Conservation (phyloP, 2,329 filamentous ascomycete genomes). For the Monilinia aucupariae region DNA sequence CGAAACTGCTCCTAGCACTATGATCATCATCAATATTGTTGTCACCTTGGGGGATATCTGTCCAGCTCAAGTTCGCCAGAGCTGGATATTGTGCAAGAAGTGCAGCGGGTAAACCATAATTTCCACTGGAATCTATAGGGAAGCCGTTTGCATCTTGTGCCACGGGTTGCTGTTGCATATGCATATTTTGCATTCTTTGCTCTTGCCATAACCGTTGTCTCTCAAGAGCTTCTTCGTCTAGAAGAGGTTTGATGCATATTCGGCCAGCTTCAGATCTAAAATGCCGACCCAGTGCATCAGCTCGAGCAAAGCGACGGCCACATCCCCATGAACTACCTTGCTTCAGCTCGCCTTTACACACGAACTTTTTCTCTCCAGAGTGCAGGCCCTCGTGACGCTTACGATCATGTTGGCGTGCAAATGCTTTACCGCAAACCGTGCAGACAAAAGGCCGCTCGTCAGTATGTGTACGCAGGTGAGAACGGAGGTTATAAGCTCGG, state of each 20-base stretch:
- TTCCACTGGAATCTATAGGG: constrained; percentile 50
- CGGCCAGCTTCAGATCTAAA: constrained; percentile 94
- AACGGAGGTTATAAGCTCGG: constrained; percentile 90
- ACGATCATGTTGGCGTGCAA: constrained; percentile 92
- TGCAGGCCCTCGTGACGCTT: constrained; percentile 96
- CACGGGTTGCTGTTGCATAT: constrained; percentile 53
- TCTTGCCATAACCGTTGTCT: constrained; percentile 70
- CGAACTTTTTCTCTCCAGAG: constrained; percentile 97
- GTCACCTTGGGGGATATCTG: constrained; percentile 59
- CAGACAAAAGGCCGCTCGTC: constrained; percentile 97
- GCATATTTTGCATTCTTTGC: constrained; percentile 59
- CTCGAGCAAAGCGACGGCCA: constrained; percentile 85
- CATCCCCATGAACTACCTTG: constrained; percentile 85
- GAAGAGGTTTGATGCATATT: constrained; percentile 92
- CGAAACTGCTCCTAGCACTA: constrained; percentile 76
- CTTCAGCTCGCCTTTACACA: constrained; percentile 88
- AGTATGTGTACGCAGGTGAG: constrained; percentile 91
- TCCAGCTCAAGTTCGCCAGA: constrained; percentile 86
- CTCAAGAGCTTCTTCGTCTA: constrained; percentile 88
- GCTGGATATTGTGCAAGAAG: constrained; percentile 89
- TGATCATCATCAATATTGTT: constrained; percentile 65
- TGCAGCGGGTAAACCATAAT: constrained; percentile 75
- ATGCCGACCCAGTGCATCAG: constrained; percentile 88
- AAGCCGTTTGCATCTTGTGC: constrained; percentile 57
- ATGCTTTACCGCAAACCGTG: constrained; percentile 93